Evolutionary conservation across 768 basidiomycete species (phyloP).

Genomic region (Coprinopsis strossmayeri): DNA sequence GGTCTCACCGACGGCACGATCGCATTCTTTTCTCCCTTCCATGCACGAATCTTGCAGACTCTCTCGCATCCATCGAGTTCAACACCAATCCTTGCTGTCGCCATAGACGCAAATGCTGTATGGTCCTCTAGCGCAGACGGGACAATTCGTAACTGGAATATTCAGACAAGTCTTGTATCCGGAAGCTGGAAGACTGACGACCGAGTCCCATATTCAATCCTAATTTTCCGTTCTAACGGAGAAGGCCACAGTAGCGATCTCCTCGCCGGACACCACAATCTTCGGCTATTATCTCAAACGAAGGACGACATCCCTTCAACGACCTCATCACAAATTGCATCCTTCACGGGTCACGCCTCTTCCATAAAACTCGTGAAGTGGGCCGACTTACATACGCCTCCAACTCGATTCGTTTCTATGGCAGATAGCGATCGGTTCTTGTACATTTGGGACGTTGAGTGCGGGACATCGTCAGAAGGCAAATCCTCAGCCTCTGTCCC

Average conservation of each 20-base stretch:
- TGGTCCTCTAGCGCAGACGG: constrained; percentile 60
- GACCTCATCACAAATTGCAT: constrained; percentile 39
- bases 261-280: constrained; percentile 54
- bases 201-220: constrained; percentile 48
- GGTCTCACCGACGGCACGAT: constrained; percentile 59
- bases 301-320: constrained; percentile 23
- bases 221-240: constrained; percentile 35
- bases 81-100: constrained; percentile 44
- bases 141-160: constrained; percentile 51
- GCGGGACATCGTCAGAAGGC: constrained; percentile 34
- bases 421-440: constrained; percentile 60
- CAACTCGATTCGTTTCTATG: constrained; percentile 48
- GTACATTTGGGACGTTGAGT: constrained; percentile 53
- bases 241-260: constrained; percentile 37
- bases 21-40: constrained; percentile 54
- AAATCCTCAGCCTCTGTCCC: constrained; percentile 54
- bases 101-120: constrained; percentile 28
- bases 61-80: constrained; percentile 50
- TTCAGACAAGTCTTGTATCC: constrained; percentile 39
- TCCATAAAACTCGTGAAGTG: constrained; percentile 45
- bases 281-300: constrained; percentile 42
- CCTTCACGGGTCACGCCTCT: constrained; percentile 64
- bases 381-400: constrained; percentile 33
- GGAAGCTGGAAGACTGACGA: constrained; percentile 52
- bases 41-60: constrained; percentile 48